A percentile compares a stretch with the other conserved stretches of the same genome.
Conservation (phyloP, 1,139 yeast species). For the Geotrichum fermentans region DNA sequence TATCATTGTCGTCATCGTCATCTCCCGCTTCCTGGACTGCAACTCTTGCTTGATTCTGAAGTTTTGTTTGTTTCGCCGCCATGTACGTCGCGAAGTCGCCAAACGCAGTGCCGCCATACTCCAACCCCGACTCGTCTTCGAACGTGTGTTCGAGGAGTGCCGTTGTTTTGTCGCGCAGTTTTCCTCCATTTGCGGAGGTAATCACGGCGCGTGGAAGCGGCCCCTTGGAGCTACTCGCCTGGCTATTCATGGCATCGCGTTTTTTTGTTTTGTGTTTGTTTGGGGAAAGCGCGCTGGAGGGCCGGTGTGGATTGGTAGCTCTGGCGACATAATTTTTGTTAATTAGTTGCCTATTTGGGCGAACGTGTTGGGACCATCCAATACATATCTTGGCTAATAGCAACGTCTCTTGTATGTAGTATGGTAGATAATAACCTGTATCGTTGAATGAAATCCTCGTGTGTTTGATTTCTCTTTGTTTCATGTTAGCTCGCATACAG, state of each 20-base stretch:
- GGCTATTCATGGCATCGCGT: too few species aligned
- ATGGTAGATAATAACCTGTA: too few species aligned
- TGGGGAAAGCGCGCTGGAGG: background rate
- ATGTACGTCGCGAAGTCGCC: slow-evolving; percentile 71
- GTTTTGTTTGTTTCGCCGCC: slow-evolving; percentile 59
- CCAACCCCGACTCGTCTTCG: slow-evolving; percentile 29
- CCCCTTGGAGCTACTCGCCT: background rate
- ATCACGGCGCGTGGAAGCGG: background rate
- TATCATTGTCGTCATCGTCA: background rate
- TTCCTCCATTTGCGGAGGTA: slow-evolving; percentile 39
- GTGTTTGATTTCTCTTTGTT: too few species aligned
- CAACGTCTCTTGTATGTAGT: too few species aligned
- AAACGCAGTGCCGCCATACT: slow-evolving; percentile 49
- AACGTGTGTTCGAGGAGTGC: slow-evolving; percentile 25
- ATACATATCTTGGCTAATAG: too few species aligned
- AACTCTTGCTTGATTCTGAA: slow-evolving; percentile 56
- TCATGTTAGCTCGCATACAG: too few species aligned
- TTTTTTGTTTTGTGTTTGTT: background rate
- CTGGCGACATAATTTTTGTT: too few species aligned
- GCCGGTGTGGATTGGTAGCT: too few species aligned
- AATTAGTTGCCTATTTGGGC: too few species aligned
- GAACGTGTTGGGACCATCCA: too few species aligned
- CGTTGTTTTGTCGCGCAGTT: slow-evolving; percentile 27
- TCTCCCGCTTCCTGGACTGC: slow-evolving; percentile 39
- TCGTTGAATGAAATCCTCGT: too few species aligned